Evolutionary conservation across 2,329 filamentous ascomycete species (phyloP).

Genomic region (Pezicula radicicola): DNA sequence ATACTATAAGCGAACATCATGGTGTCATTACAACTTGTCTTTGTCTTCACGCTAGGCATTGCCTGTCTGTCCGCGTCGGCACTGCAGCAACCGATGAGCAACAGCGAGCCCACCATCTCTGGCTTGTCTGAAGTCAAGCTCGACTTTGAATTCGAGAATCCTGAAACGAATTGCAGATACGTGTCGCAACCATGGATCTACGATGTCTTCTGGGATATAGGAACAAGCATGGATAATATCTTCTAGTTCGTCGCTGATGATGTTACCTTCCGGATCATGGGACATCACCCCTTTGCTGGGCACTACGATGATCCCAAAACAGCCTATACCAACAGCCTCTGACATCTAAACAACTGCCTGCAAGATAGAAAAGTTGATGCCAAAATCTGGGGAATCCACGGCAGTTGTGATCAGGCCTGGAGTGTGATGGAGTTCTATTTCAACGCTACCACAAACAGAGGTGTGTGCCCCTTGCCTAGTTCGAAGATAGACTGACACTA

Average conservation of each 20-base stretch:
- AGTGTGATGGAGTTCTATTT: neutral
- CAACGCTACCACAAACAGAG: neutral
- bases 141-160: neutral
- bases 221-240: neutral
- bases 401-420: neutral
- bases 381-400: neutral
- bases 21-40: too few relatives aligned
- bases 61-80: too few relatives aligned
- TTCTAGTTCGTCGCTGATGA: neutral
- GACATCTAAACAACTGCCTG: neutral
- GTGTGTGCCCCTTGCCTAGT: neutral
- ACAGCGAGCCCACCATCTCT: neutral
- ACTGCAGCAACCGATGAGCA: neutral
- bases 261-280: neutral
- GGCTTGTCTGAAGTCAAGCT: neutral
- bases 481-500: neutral
- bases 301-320: neutral
- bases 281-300: neutral
- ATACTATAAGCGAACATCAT: too few relatives aligned
- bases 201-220: neutral
- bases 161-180: neutral
- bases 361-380: neutral
- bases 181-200: neutral
- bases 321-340: neutral
- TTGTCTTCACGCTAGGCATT: too few relatives aligned